Evolutionary conservation across 1,284 basidiomycete species (phyloP), one percentile per base, ranked within the genome.

Genomic region (Phenoliferia sp.): DNA sequence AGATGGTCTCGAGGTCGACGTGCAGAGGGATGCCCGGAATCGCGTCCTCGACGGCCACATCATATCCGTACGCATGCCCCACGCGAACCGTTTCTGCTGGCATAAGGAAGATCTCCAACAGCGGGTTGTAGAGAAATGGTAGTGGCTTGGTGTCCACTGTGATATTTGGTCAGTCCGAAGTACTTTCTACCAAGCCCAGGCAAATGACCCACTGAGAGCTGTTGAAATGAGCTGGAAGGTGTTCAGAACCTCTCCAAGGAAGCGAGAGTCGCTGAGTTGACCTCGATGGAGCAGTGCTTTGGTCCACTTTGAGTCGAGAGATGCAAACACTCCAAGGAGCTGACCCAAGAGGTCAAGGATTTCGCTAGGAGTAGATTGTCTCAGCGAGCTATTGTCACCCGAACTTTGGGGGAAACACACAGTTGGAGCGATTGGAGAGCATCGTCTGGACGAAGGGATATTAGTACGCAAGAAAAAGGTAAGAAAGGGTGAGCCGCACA

Each of bases 291-390:
- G 65, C 3, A 73, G 61, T 7, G 72, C 72, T 12, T 66, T 58
- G 0, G 70, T 73, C 72, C 72, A 73, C 26, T 63, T 63, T 29
- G 44, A 15, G 54, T 73, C 66, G 39, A 73, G 66, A 4, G 60
- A 52, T 0, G 70, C 63, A 17, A 70, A 15, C 15, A 70, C 70
- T 9, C 33, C 60, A 15, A 62, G 35, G 7, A 73, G 61, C 35
- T 71, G 66, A 7, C 66, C 68, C 22, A 72, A 61, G 17, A 64
- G 57, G 22, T 73, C 72, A 34, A 73, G 70, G 22, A 72, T 66
- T 26, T 73, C 72, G 63, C 69, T 70, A 36, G 5, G 16, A n/a
- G n/a, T n/a, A n/a, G n/a, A n/a, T n/a, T n/a, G n/a, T n/a, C n/a
- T n/a, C n/a, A n/a, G n/a, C n/a, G n/a, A n/a, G n/a, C n/a, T n/a